Evolutionary conservation across 495 filamentous ascomycete genomes (phyloP).

Genomic region (Bathelium albidoporum): DNA sequence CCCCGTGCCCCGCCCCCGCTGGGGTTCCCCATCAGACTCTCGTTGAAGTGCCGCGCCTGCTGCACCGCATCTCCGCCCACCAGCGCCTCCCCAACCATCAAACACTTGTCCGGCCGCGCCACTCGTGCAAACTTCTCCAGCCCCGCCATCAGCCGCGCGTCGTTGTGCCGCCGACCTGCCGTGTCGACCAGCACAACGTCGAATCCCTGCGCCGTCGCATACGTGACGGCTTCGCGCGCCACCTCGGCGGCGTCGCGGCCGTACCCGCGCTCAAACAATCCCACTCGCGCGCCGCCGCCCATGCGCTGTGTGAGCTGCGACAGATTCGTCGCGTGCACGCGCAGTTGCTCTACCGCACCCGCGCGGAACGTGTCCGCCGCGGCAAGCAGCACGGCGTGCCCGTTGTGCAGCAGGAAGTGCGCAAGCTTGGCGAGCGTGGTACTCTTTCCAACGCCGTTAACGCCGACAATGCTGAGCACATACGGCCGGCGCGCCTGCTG

Average conservation of each 20-base stretch:
- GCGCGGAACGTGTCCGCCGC: slow-evolving; percentile 97
- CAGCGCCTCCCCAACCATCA: slow-evolving; percentile 97
- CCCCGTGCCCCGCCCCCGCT: slow-evolving; percentile 23
- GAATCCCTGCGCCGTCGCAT: slow-evolving; percentile 49
- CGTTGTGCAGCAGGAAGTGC: slow-evolving; percentile 94
- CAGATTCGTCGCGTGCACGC: slow-evolving; percentile 85
- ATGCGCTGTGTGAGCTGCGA: slow-evolving; percentile 75
- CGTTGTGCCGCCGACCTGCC: slow-evolving; percentile 88
- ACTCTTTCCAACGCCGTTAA: slow-evolving; percentile 96
- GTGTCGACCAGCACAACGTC: slow-evolving; percentile 97
- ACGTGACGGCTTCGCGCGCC: slow-evolving; percentile 81
- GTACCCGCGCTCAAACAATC: slow-evolving; percentile 94
- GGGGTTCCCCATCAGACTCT: slow-evolving; percentile 16
- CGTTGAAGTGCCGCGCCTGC: slow-evolving; percentile 92
- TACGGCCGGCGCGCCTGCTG: slow-evolving; percentile 64
- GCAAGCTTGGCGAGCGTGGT: slow-evolving; percentile 95
- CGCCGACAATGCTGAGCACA: slow-evolving; percentile 93
- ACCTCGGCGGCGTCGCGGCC: slow-evolving; percentile 95
- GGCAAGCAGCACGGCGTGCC: slow-evolving; percentile 87
- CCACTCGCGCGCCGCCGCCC: slow-evolving; percentile 73
- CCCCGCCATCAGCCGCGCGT: slow-evolving; percentile 85
- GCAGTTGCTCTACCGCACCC: slow-evolving; percentile 91
- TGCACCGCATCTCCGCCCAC: slow-evolving; percentile 91
- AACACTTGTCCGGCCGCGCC: slow-evolving; percentile 90
- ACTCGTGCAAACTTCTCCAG: slow-evolving; percentile 96